These are phyloP conservation scores for Geosmithia morbida DNA, from an alignment of 2,329 filamentous ascomycete genomes.

Conservation along the genomic window DNA sequence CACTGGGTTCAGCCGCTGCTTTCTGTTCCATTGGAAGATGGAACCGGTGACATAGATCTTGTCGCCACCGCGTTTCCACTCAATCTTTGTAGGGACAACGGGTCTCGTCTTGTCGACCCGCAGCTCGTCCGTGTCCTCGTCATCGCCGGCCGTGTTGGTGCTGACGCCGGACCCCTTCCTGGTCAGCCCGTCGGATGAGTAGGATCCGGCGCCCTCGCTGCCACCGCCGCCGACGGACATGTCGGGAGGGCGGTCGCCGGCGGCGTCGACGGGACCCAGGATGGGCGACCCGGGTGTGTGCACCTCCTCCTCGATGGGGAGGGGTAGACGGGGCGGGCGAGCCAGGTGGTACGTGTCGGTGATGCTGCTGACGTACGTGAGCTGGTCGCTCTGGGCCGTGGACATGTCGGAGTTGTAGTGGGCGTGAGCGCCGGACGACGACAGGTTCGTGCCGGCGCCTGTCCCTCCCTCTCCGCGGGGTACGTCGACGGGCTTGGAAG, in stretches of 20 bases:
- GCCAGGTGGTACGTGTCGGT: constrained; percentile 46
- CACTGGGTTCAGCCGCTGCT: constrained; percentile 76
- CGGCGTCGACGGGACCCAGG: constrained; percentile 52
- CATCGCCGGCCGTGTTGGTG: constrained; percentile 49
- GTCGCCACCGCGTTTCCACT: constrained; percentile 73
- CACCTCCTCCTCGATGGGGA: constrained; percentile 86
- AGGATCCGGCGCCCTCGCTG: constrained; percentile 27
- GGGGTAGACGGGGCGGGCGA: constrained; percentile 74
- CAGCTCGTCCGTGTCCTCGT: constrained; percentile 66
- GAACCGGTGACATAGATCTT: constrained; percentile 95
- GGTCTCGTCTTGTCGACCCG: constrained; percentile 60
- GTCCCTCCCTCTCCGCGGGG: constrained; percentile 24
- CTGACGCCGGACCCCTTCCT: constrained; percentile 45
- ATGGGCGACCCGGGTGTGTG: constrained; percentile 86
- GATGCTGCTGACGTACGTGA: constrained; percentile 39
- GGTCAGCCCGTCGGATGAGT: constrained; percentile 27
- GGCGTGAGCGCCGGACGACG: constrained; percentile 17
- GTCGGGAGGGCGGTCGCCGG: constrained; percentile 33
- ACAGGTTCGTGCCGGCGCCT: no score
- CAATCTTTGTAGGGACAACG: constrained; percentile 69
- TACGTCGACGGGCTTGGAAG: constrained; percentile 45
- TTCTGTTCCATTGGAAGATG: constrained; percentile 94
- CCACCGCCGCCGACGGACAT: no score
- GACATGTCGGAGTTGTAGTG: constrained; percentile 11
- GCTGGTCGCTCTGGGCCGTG: constrained; percentile 19